phyloP scores from a whole-genome alignment of 2,329 filamentous ascomycete species.

The Neospermospora avenae region DNA sequence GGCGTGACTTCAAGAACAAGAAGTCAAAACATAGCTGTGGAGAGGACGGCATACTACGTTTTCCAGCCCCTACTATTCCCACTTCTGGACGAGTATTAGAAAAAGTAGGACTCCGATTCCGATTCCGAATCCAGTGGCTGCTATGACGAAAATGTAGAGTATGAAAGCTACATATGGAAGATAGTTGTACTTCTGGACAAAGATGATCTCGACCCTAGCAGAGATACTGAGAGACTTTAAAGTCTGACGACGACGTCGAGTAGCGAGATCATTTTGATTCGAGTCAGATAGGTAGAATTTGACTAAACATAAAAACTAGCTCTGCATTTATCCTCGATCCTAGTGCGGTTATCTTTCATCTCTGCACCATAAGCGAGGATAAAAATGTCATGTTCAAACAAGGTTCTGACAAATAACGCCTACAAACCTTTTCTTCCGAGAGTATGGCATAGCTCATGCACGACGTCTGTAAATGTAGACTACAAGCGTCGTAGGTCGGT shows the following conservation, averaged over 20 bases:
- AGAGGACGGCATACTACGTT: not conserved
- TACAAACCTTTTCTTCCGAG: not conserved
- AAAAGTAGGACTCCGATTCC: not conserved
- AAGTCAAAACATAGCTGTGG: not conserved
- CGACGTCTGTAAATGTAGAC: constrained; percentile 7
- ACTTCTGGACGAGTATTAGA: not conserved
- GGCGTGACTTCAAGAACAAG: not conserved
- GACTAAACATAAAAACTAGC: not conserved
- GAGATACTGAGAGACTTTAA: constrained; percentile 10
- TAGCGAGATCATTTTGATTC: not conserved
- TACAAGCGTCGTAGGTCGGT: constrained; percentile 16
- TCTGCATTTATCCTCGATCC: not conserved
- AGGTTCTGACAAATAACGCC: not conserved
- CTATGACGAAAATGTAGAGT: constrained; percentile 7
- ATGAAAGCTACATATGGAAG: constrained; percentile 9
- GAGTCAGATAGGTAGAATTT: constrained; percentile 3
- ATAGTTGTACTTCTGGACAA: not conserved
- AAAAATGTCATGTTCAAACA: not conserved
- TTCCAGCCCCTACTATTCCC: not conserved
- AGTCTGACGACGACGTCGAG: not conserved
- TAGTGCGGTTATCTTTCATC: not conserved
- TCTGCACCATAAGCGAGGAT: not conserved
- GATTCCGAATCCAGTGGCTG: not conserved
- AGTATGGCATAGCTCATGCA: constrained; percentile 4
- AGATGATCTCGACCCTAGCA: not conserved